Conservation (phyloP, 1,284 basidiomycete genomes). For the Microbotryum scabiosae region DNA sequence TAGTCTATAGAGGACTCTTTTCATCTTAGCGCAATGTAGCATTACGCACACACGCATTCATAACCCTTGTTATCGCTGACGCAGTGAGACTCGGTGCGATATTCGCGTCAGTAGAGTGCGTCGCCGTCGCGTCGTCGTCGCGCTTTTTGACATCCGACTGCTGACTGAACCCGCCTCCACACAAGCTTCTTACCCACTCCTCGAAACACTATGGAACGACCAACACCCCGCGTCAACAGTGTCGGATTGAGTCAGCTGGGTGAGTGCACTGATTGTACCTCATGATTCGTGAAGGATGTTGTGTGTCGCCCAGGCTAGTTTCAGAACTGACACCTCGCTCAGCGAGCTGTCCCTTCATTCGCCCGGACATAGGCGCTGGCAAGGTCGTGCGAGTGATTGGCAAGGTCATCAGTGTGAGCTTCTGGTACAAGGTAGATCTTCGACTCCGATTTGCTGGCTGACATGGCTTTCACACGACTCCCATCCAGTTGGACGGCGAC, state of each 20-base stretch:
- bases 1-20: no score
- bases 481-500: conserved; percentile 49
- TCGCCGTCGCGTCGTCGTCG: no score
- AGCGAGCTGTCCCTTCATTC: background rate
- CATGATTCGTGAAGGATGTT: no score
- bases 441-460: background rate
- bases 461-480: background rate
- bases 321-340: background rate
- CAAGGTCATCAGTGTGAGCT: conserved; percentile 56
- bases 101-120: no score
- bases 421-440: background rate
- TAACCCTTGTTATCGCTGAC: no score
- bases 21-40: no score
- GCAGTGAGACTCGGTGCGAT: no score
- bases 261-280: background rate
- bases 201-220: conserved; percentile 22
- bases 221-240: conserved; percentile 28
- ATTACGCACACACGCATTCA: no score
- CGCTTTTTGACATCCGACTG: no score
- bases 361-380: conserved; percentile 37
- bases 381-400: conserved; percentile 62
- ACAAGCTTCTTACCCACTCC: background rate
- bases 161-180: no score
- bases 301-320: no score
- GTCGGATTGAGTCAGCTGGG: background rate